Percentiles rank a stretch among this genome's conserved stretches.
phyloP scores from a whole-genome alignment of 352 stramenopile genomes.

The Phytophthora syringae region DNA sequence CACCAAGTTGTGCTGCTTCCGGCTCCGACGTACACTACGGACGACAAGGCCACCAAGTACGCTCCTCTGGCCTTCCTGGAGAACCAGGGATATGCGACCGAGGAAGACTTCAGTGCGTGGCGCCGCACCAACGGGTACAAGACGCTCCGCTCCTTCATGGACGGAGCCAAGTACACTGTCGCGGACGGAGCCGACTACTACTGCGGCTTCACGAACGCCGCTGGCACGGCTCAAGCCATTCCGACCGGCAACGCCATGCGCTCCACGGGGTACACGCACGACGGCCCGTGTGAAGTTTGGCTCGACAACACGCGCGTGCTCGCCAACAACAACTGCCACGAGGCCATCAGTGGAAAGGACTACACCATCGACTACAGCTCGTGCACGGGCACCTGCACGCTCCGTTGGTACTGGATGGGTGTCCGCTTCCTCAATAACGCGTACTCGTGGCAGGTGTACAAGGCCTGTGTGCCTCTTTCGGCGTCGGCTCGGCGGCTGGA shows the following conservation, averaged over 20 bases:
- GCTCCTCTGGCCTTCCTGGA: slow-evolving; percentile 58
- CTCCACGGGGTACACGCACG: slow-evolving; percentile 57
- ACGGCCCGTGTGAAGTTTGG: slow-evolving; percentile 63
- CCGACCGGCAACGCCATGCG: slow-evolving; percentile 39
- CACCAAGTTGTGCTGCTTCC: slow-evolving; percentile 54
- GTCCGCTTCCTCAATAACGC: slow-evolving; percentile 54
- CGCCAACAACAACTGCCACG: slow-evolving; percentile 49
- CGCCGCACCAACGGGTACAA: slow-evolving; percentile 52
- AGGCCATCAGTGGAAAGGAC: slow-evolving; percentile 34
- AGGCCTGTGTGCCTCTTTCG: slow-evolving; percentile 49
- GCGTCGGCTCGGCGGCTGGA: slow-evolving; percentile 28
- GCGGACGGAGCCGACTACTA: slow-evolving; percentile 38
- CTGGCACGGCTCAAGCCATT: slow-evolving; percentile 38
- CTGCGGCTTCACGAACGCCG: slow-evolving; percentile 42
- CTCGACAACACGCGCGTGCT: slow-evolving; percentile 49
- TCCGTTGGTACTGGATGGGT: slow-evolving; percentile 55
- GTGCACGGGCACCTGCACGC: slow-evolving; percentile 45
- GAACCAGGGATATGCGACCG: slow-evolving; percentile 51
- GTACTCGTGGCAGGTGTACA: slow-evolving; percentile 65
- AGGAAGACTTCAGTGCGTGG: slow-evolving; percentile 50
- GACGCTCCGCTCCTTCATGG: slow-evolving; percentile 55
- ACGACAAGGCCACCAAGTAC: slow-evolving; percentile 45
- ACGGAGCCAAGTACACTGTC: slow-evolving; percentile 46
- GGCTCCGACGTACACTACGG: slow-evolving; percentile 47
- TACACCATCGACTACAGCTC: slow-evolving; percentile 57